phyloP scores from a whole-genome alignment of 1,284 basidiomycete species.

The Bjerkandera adusta region DNA sequence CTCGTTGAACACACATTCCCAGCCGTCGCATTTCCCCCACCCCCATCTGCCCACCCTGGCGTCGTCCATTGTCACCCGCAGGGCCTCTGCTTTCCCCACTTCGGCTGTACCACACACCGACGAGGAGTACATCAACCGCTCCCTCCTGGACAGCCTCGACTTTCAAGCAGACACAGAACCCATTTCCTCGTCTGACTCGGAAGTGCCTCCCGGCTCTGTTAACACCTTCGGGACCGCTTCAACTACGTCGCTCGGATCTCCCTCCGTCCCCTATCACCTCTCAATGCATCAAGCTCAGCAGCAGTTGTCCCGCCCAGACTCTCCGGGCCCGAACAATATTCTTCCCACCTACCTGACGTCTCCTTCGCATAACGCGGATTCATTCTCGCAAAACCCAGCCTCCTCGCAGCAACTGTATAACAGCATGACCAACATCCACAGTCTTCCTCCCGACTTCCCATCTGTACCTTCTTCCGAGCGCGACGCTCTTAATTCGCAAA shows the following conservation, averaged over 20 bases:
- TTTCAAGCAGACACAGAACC: constrained; percentile 78
- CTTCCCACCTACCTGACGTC: constrained; percentile 33
- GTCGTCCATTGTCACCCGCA: constrained; percentile 44
- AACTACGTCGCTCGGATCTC: constrained; percentile 49
- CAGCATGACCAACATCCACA: constrained; percentile 37
- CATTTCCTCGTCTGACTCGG: constrained; percentile 49
- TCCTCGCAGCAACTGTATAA: constrained; percentile 45
- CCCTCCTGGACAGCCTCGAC: constrained; percentile 75
- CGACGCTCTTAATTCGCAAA: constrained; percentile 37
- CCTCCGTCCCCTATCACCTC: constrained; percentile 52
- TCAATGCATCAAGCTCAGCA: constrained; percentile 44
- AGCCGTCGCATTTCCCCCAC: constrained; percentile 22
- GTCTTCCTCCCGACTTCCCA: constrained; percentile 37
- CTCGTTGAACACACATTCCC: constrained; percentile 19
- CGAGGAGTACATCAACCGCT: constrained; percentile 83
- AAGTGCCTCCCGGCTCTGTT: constrained; percentile 44
- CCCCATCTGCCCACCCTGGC: constrained; percentile 59
- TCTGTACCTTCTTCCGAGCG: constrained; percentile 31
- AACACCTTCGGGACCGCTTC: constrained; percentile 41
- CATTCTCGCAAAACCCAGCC: constrained; percentile 28
- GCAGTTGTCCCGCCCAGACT: constrained; percentile 44
- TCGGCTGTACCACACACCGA: constrained; percentile 39
- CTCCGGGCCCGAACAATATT: constrained; percentile 38
- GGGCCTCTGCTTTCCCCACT: constrained; percentile 31
- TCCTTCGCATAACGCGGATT: constrained; percentile 34